These are phyloP conservation scores for Rhizopogon vinicolor DNA, from an alignment of 768 basidiomycete species.

Conservation along the genomic window DNA sequence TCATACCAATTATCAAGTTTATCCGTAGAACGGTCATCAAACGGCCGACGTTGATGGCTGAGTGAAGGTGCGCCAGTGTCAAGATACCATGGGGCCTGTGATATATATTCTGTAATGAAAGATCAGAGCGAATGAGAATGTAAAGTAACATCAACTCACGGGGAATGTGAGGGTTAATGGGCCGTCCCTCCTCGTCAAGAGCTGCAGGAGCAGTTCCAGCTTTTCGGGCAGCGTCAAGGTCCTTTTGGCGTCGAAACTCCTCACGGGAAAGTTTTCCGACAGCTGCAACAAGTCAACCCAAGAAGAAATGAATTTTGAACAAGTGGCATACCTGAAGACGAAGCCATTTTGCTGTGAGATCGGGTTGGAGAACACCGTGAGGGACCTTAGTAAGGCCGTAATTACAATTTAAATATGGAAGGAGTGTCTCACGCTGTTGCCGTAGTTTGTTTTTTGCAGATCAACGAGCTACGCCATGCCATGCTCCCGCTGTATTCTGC, in stretches of 20 bases:
- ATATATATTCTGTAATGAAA: constrained; percentile 80
- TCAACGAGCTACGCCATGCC: too few relatives aligned
- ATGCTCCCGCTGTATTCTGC: too few relatives aligned
- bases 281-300: constrained; percentile 23
- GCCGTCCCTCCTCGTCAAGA: constrained; percentile 88
- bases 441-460: too few relatives aligned
- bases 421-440: background rate
- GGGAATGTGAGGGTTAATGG: constrained; percentile 99
- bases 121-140: constrained; percentile 2
- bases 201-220: constrained; percentile 97
- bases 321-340: background rate
- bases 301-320: background rate
- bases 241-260: constrained; percentile 93
- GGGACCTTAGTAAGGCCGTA: too few relatives aligned
- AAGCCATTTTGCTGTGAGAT: background rate
- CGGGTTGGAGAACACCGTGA: too few relatives aligned
- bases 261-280: constrained; percentile 87
- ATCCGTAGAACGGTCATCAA: constrained; percentile 49
- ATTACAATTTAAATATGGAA: background rate
- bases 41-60: constrained; percentile 84
- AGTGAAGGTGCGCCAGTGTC: constrained; percentile 92
- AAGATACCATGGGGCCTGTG: constrained; percentile 98
- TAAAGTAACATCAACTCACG: constrained; percentile 48
- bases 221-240: constrained; percentile 96
- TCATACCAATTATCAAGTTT: constrained; percentile 92